These are phyloP conservation scores for Mycena venus DNA, from an alignment of 768 basidiomycete species.

Conservation along the genomic window DNA sequence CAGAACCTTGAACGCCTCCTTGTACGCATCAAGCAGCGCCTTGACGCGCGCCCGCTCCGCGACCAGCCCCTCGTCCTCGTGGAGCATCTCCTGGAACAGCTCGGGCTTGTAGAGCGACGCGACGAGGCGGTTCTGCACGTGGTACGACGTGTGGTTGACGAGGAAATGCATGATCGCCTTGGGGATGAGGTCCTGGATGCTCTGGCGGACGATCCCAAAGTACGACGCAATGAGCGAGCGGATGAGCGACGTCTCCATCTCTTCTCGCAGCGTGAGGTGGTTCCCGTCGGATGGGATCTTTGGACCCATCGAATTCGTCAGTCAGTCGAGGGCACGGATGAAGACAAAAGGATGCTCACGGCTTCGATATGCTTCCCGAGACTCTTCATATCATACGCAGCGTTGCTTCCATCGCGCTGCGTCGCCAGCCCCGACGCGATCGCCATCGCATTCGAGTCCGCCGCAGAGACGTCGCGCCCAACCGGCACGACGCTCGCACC, in stretches of 20 bases:
- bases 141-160: constrained; percentile 96
- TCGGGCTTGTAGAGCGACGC: constrained; percentile 95
- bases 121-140: constrained; percentile 97
- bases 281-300: constrained; percentile 72
- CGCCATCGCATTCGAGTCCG: constrained; percentile 39
- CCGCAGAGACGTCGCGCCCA: constrained; percentile 75
- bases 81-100: constrained; percentile 89
- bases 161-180: constrained; percentile 99
- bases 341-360: constrained; percentile 64
- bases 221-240: constrained; percentile 95
- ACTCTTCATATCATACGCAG: constrained; percentile 99
- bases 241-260: constrained; percentile 97
- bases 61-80: constrained; percentile 96
- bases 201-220: constrained; percentile 95
- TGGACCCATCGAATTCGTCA: constrained; percentile 33
- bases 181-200: constrained; percentile 96
- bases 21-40: constrained; percentile 95
- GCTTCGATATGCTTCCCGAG: constrained; percentile 97
- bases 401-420: constrained; percentile 81
- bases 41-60: constrained; percentile 95
- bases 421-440: constrained; percentile 74
- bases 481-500: constrained; percentile 55
- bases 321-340: constrained; percentile 4
- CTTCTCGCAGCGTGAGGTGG: constrained; percentile 84
- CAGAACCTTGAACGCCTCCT: constrained; percentile 90